Evolutionary conservation across 202 grass and related monocot species (phyloP).

Genomic region (Elaeis oleifera): DNA sequence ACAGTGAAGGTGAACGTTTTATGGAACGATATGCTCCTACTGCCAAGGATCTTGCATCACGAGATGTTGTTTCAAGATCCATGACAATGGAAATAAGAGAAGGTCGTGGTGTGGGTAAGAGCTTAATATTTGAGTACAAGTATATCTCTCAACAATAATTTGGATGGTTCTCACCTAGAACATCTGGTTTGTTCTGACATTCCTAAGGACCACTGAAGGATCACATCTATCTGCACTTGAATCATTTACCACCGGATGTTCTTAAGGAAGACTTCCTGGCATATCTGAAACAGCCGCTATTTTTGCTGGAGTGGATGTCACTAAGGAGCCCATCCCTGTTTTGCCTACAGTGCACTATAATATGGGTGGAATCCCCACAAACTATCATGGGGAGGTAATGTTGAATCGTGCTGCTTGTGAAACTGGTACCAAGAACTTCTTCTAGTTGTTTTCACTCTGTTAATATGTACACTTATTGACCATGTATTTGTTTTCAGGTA

Average conservation of each 20-base stretch:
- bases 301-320: conserved; percentile 66
- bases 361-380: conserved; percentile 72
- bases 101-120: conserved; percentile 55
- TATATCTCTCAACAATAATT: background rate
- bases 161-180: background rate
- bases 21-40: conserved; percentile 62
- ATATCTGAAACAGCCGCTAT: conserved; percentile 75
- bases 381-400: conserved; percentile 62
- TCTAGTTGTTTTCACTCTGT: background rate
- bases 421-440: background rate
- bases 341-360: conserved; percentile 71
- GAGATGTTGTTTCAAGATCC: conserved; percentile 59
- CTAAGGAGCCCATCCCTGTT: conserved; percentile 67
- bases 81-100: conserved; percentile 76
- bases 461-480: conserved; percentile 10
- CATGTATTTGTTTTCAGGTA: conserved; percentile 15
- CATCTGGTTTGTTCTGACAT: conserved; percentile 15
- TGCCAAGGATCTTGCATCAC: conserved; percentile 70
- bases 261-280: conserved; percentile 63
- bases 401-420: conserved; percentile 22
- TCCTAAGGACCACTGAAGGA: conserved; percentile 46
- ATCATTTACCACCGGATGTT: conserved; percentile 56
- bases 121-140: background rate
- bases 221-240: conserved; percentile 50
- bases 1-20: conserved; percentile 61